Evolutionary conservation across 2,329 filamentous ascomycete genomes (phyloP).

Genomic region (Aschersonia sp.): DNA sequence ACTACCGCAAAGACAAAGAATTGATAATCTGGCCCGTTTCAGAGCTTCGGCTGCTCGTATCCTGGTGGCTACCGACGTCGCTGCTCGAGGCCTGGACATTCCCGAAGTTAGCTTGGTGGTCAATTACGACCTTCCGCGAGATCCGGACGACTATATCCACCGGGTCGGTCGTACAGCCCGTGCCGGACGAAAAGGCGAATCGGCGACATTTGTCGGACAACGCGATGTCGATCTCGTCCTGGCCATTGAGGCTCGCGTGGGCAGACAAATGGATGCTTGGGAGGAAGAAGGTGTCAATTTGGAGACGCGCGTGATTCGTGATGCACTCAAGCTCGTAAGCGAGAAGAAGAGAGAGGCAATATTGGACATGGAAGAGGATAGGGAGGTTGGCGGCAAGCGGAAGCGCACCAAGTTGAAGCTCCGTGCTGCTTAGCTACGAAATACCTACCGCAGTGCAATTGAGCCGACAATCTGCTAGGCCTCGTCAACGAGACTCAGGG

Average conservation of each 20-base stretch:
- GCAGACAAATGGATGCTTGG: slow-evolving; percentile 69
- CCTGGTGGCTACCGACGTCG: slow-evolving; percentile 89
- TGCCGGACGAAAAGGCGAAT: slow-evolving; percentile 71
- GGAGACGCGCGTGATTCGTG: slow-evolving; percentile 76
- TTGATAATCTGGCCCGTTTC: slow-evolving; percentile 81
- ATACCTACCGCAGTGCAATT: too few relatives aligned
- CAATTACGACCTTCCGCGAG: slow-evolving; percentile 92
- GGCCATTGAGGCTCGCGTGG: slow-evolving; percentile 75
- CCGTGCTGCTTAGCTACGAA: slow-evolving; percentile 11
- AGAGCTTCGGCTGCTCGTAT: slow-evolving; percentile 78
- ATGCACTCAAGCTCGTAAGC: slow-evolving; percentile 78
- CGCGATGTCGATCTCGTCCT: slow-evolving; percentile 82
- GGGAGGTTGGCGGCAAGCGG: slow-evolving; percentile 79
- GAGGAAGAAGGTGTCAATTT: slow-evolving; percentile 83
- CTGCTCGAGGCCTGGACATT: slow-evolving; percentile 87
- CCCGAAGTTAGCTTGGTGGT: slow-evolving; percentile 80
- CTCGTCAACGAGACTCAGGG: too few relatives aligned
- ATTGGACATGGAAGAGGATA: slow-evolving; percentile 80
- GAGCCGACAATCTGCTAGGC: too few relatives aligned
- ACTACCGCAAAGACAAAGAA: slow-evolving; percentile 71
- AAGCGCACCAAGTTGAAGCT: slow-evolving; percentile 47
- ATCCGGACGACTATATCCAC: slow-evolving; percentile 95
- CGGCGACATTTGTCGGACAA: slow-evolving; percentile 82
- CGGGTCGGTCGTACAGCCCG: slow-evolving; percentile 88
- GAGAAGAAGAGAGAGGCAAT: slow-evolving; percentile 90